Evolutionary conservation across 768 basidiomycete species (phyloP).

Genomic region (Leccinum obscurum): DNA sequence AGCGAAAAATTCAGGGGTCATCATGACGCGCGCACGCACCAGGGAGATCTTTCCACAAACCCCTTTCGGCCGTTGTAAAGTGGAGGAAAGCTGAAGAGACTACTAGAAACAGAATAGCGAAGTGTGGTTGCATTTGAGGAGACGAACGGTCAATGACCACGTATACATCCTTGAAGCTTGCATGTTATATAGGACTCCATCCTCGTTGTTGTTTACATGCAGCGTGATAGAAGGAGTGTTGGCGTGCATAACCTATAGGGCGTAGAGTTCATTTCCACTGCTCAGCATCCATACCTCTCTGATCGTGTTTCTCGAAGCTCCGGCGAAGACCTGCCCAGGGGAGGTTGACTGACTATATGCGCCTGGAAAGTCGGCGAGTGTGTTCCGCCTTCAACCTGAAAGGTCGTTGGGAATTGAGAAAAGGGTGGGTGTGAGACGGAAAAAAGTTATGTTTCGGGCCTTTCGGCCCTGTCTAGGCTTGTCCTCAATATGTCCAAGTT

Average conservation of each 20-base stretch:
- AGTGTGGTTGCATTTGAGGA: slow-evolving; percentile 5
- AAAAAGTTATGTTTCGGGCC: not conserved
- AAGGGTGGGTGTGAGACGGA: not conserved
- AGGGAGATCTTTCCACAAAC: too few relatives aligned
- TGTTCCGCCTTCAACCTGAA: not conserved
- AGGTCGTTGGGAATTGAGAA: not conserved
- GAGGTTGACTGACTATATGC: not conserved
- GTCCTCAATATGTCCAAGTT: slow-evolving; percentile 20
- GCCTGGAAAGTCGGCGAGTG: not conserved
- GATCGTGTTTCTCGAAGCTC: not conserved
- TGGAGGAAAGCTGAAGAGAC: not conserved
- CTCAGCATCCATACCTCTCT: not conserved
- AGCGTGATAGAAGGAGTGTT: not conserved
- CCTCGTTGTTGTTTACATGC: not conserved
- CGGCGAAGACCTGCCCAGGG: too few relatives aligned
- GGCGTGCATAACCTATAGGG: not conserved
- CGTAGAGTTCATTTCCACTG: not conserved
- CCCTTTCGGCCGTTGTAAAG: not conserved
- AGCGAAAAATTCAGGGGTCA: not conserved
- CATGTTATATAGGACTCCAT: slow-evolving; percentile 5
- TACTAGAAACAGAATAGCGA: not conserved
- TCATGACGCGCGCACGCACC: not conserved
- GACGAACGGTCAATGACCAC: not conserved
- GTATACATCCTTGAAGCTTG: not conserved
- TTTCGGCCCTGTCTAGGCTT: not conserved